Evolutionary conservation across 2,329 filamentous ascomycete genomes (phyloP), one percentile per base, ranked within the genome.

Genomic region (Cladosporium sp.): DNA sequence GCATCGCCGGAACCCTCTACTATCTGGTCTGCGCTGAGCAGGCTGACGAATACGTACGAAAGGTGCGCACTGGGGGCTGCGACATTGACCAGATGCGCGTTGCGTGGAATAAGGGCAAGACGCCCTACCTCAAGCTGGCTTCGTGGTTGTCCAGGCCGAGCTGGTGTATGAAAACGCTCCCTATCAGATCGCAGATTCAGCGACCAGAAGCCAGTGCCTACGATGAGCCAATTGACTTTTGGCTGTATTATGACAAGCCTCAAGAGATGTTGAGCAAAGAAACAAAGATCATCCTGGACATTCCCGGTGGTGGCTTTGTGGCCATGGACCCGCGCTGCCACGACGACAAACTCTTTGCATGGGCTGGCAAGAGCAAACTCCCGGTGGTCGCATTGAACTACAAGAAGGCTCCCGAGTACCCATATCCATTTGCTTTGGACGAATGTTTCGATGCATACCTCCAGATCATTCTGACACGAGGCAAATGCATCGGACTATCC

Each of bases 271-370:
- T 97, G 54, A 88, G 88, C 72, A 85, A 89, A 49, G 90, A 96
- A 74, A 89, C 86, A 59, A 90, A 90, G 72, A 78, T 99, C 30
- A 86, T 99, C 1, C 76, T 99, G 39, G 95, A 99, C 76, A 88
- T 98, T 3, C 95, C 95, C 0, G 95, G 95, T 1, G 95, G 95
- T 34, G 95, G 95, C 0, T 99, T 96, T 70, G 93, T 99, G 14
- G 93, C 95, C 21, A 99, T 99, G 95, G 89, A 92, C 66, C 95
- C 95, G n/a, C 84, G 95, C 56, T 91, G 90, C 72, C 93, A 96
- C 72, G 95, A 99, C 75, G 95, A 99, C 77, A 96, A 96, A 78
- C 83, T 99, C 21, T 87, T 97, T 71, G 88, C 91, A 1, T 99
- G 95, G 95, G 92, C 95, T 0, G 91, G 90, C 18, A 93, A 91